A percentile compares a stretch with the other conserved stretches of the same genome.
Evolutionary conservation across 202 grass and related monocot genomes (phyloP).

Genomic region (Setaria italica): DNA sequence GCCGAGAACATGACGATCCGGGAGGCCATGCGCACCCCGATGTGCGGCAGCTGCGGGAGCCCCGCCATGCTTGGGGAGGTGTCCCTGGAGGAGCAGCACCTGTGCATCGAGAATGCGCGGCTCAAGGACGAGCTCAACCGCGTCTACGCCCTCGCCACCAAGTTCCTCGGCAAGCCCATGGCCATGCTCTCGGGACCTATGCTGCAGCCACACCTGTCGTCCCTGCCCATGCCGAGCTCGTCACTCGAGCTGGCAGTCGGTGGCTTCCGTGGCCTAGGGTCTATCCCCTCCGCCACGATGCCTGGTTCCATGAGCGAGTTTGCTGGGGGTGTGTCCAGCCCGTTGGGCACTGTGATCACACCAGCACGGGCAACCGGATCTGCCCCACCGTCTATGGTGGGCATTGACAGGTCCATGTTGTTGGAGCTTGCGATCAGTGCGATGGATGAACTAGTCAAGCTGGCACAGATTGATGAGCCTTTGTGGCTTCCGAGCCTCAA

Average conservation of each 20-base stretch:
- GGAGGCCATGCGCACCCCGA: slow-evolving; percentile 82
- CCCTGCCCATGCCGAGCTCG: slow-evolving; percentile 64
- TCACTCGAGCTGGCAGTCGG: slow-evolving; percentile 74
- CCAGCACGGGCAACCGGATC: slow-evolving; percentile 45
- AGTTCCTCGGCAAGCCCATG: slow-evolving; percentile 87
- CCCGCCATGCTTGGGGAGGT: slow-evolving; percentile 84
- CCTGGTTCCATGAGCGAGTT: slow-evolving; percentile 59
- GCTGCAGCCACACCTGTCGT: slow-evolving; percentile 48
- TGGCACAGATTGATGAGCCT: slow-evolving; percentile 79
- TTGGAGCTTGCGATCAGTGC: slow-evolving; percentile 77
- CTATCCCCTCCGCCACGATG: slow-evolving; percentile 47
- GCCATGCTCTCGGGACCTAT: slow-evolving; percentile 32
- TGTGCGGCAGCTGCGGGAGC: slow-evolving; percentile 84
- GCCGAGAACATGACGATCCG: slow-evolving; percentile 85
- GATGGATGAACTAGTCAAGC: slow-evolving; percentile 91
- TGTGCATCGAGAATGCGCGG: slow-evolving; percentile 87
- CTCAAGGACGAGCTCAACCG: slow-evolving; percentile 90
- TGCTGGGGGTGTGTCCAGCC: slow-evolving; percentile 59
- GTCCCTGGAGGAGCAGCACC: slow-evolving; percentile 90
- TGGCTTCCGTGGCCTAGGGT: slow-evolving; percentile 60
- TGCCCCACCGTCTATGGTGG: slow-evolving; percentile 29
- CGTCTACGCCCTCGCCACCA: slow-evolving; percentile 77
- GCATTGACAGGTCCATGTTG: slow-evolving; percentile 72
- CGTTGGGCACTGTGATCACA: slow-evolving; percentile 76
- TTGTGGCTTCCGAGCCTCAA: slow-evolving; percentile 67